These are phyloP conservation scores for Schizonepeta tenuifolia DNA, from an alignment of 257 asterid species.

Conservation along the genomic window DNA sequence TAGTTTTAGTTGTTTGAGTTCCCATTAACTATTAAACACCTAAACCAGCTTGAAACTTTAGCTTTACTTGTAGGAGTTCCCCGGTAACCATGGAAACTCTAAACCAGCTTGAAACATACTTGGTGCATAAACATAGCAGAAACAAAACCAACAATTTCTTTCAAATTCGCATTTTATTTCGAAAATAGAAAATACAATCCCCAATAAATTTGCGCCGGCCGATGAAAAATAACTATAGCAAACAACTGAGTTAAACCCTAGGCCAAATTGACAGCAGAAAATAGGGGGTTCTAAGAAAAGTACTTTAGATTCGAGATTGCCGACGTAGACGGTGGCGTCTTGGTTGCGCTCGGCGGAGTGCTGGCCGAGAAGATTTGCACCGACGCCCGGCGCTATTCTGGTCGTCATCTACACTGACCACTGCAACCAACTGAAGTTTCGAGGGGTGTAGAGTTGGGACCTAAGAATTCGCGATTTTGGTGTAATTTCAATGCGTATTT, in stretches of 20 bases:
- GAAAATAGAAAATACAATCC: neutral
- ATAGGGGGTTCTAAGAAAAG: neutral
- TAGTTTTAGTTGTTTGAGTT: too few relatives aligned
- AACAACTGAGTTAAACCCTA: too few relatives aligned
- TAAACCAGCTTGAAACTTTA: neutral
- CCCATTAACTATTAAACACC: neutral
- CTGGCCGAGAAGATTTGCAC: conserved; percentile 94
- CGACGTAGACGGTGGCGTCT: conserved; percentile 95
- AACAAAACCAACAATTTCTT: neutral
- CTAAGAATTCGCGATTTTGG: too few relatives aligned
- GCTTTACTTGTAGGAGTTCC: neutral
- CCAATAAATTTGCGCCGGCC: neutral
- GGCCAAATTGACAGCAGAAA: neutral
- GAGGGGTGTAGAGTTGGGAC: too few relatives aligned
- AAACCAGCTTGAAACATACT: conserved; percentile 8
- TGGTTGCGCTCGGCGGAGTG: conserved; percentile 98
- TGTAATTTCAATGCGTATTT: too few relatives aligned
- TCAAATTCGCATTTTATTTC: neutral
- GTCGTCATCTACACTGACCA: conserved; percentile 65
- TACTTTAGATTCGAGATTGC: conserved; percentile 87
- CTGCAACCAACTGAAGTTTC: too few relatives aligned
- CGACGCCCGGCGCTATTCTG: conserved; percentile 94
- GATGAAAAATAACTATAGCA: neutral
- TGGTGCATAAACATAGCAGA: neutral
- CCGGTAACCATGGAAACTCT: neutral